These are phyloP conservation scores for Calamus simplicifolius DNA, from an alignment of 176 grass and related monocot genomes.

Conservation along the genomic window DNA sequence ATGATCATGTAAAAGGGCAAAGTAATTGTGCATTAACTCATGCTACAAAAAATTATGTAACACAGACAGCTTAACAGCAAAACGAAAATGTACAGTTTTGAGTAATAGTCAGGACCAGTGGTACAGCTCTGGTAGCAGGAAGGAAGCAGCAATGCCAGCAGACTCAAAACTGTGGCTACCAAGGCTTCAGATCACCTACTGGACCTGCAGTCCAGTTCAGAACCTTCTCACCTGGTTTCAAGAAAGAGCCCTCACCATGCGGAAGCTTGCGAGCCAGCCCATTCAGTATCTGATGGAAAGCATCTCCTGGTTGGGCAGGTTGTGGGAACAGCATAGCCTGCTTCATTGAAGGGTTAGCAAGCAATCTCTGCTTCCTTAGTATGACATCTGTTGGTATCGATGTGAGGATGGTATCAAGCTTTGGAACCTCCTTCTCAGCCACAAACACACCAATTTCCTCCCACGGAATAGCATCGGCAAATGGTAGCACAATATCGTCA, in stretches of 20 bases:
- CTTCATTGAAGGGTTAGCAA: constrained; percentile 95
- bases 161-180: constrained; percentile 27
- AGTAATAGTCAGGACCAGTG: too few relatives aligned
- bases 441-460: constrained; percentile 91
- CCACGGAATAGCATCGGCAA: constrained; percentile 94
- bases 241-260: constrained; percentile 51
- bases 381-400: constrained; percentile 78
- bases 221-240: constrained; percentile 35
- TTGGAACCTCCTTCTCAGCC: constrained; percentile 74
- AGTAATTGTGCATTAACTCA: neutral
- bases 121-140: neutral
- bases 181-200: constrained; percentile 80
- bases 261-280: constrained; percentile 87
- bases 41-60: constrained; percentile 1
- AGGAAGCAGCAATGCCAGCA: neutral
- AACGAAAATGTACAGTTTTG: neutral
- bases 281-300: constrained; percentile 95
- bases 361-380: constrained; percentile 86
- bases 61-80: neutral
- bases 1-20: too few relatives aligned
- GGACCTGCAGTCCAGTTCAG: constrained; percentile 93
- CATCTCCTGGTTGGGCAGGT: constrained; percentile 71
- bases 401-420: constrained; percentile 82
- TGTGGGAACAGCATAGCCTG: constrained; percentile 86
- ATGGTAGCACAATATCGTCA: constrained; percentile 87